Evolutionary conservation across 2,329 filamentous ascomycete species (phyloP).

Genomic region (Epichloe sp.): DNA sequence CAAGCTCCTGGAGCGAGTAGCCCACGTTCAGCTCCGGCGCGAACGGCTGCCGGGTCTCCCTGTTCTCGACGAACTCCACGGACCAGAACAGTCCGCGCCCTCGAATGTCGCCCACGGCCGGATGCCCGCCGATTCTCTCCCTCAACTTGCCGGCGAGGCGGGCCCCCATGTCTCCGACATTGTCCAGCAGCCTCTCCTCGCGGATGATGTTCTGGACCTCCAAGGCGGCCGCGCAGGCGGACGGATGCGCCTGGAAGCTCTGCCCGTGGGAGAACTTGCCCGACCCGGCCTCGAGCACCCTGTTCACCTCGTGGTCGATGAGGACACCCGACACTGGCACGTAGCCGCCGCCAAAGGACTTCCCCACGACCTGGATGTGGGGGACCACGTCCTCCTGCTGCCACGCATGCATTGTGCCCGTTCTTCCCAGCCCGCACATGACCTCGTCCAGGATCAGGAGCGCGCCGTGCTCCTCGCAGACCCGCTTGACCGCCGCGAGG

Average conservation of each 20-base stretch:
- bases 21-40: slow-evolving; percentile 7
- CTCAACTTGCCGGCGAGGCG: slow-evolving; percentile 31
- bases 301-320: too few relatives aligned
- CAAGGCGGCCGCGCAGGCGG: slow-evolving; percentile 12
- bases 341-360: slow-evolving; percentile 52
- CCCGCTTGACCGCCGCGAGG: slow-evolving; percentile 34
- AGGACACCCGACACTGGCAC: slow-evolving; percentile 17
- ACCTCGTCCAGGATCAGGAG: slow-evolving; percentile 47
- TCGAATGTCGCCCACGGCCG: slow-evolving; percentile 46
- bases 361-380: slow-evolving; percentile 54
- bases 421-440: slow-evolving; percentile 56
- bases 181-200: slow-evolving; percentile 43
- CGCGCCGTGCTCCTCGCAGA: slow-evolving; percentile 42
- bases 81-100: slow-evolving; percentile 42
- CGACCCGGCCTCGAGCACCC: too few relatives aligned
- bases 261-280: slow-evolving; percentile 9
- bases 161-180: slow-evolving; percentile 41
- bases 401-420: slow-evolving; percentile 49
- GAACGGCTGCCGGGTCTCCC: slow-evolving; percentile 23
- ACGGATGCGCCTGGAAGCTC: slow-evolving; percentile 15
- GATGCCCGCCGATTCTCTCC: slow-evolving; percentile 25
- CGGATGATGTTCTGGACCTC: slow-evolving; percentile 33
- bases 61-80: slow-evolving; percentile 31
- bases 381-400: slow-evolving; percentile 44
- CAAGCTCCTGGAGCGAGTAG: too few relatives aligned